These are phyloP conservation scores for Nicotiana otophora DNA, from an alignment of 257 asterid species.

Conservation along the genomic window DNA sequence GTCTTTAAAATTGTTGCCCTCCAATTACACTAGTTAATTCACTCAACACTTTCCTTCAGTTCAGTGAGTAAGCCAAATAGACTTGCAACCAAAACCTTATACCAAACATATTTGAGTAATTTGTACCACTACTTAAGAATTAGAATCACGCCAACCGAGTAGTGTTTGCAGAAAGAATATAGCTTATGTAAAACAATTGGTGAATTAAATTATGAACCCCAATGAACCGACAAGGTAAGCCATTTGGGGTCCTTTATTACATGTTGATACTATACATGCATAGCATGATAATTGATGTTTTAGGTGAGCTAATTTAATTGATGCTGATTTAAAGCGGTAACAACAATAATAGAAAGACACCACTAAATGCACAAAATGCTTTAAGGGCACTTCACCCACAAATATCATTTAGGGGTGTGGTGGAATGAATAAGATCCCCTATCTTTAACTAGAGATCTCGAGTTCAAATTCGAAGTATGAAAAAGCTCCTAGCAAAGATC, in stretches of 20 bases:
- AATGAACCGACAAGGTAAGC: neutral
- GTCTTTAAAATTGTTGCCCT: too few relatives aligned
- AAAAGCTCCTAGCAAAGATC: accelerated
- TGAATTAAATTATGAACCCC: neutral
- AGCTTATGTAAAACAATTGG: neutral
- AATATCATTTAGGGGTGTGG: too few relatives aligned
- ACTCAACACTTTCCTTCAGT: too few relatives aligned
- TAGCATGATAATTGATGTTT: neutral
- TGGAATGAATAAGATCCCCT: too few relatives aligned
- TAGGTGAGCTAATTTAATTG: neutral
- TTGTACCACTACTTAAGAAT: neutral
- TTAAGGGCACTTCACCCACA: neutral
- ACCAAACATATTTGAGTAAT: neutral
- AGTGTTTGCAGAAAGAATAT: too few relatives aligned
- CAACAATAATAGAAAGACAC: neutral
- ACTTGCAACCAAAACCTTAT: too few relatives aligned
- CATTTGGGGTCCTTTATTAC: neutral
- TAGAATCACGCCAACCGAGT: neutral
- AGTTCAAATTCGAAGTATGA: too few relatives aligned
- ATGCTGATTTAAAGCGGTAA: neutral
- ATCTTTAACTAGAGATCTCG: too few relatives aligned
- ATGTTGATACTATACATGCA: neutral
- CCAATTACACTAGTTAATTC: too few relatives aligned
- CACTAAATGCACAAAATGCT: neutral
- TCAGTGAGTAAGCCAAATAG: too few relatives aligned